Conservation (phyloP, 768 basidiomycete genomes). For the Trametes elegans region DNA sequence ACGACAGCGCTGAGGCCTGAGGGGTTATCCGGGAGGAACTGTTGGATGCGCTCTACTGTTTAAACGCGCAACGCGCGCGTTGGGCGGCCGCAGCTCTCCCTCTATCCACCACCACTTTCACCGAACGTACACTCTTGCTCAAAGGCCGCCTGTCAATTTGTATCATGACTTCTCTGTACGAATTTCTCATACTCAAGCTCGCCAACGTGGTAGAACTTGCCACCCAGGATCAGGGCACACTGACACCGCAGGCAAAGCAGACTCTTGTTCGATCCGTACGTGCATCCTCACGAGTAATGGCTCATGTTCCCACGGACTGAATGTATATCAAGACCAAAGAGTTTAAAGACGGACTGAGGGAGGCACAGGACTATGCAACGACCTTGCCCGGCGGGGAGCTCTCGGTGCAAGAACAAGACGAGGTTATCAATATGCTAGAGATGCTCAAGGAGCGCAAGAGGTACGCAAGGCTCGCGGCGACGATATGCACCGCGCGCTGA, state of each 20-base stretch:
- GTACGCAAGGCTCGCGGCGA: conserved; percentile 34
- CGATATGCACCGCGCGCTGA: neutral
- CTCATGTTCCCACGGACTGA: neutral
- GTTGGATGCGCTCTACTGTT: too few relatives aligned
- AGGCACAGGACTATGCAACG: conserved; percentile 58
- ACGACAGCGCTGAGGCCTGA: too few relatives aligned
- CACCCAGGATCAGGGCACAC: conserved; percentile 52
- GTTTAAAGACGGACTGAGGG: conserved; percentile 55
- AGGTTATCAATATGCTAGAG: conserved; percentile 68
- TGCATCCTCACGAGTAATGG: conserved; percentile 1
- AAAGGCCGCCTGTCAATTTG: too few relatives aligned
- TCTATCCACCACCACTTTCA: too few relatives aligned
- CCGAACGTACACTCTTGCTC: too few relatives aligned
- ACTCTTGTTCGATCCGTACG: conserved; percentile 63
- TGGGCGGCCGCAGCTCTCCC: too few relatives aligned
- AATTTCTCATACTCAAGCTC: conserved; percentile 57
- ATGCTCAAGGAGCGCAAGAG: conserved; percentile 59
- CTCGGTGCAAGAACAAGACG: conserved; percentile 63
- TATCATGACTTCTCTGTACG: conserved; percentile 40
- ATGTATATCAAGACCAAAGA: conserved; percentile 79
- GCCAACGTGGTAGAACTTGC: conserved; percentile 59
- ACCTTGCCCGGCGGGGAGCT: conserved; percentile 74
- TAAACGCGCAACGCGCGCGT: too few relatives aligned
- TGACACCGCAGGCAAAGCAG: conserved; percentile 60
- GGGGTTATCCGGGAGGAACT: too few relatives aligned